Evolutionary conservation across 2,329 filamentous ascomycete genomes (phyloP), one percentile per base, ranked within the genome.

Genomic region (Esteya vermicola): DNA sequence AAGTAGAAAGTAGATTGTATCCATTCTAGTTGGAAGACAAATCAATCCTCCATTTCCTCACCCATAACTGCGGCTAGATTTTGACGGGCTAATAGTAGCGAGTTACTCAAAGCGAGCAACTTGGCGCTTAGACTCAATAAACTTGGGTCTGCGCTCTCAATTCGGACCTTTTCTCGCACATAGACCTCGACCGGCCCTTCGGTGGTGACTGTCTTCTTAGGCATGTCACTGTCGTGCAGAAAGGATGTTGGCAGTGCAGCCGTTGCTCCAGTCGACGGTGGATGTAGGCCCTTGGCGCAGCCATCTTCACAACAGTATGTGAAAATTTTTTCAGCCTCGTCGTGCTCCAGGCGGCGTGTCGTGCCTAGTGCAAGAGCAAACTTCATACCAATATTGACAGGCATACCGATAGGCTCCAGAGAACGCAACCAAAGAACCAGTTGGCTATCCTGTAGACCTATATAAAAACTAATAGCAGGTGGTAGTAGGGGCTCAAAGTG

Each of bases 81-180:
- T 41, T 72, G 67, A 49, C 82, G 70, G 47, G 80, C 78, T 46
- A 83, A 65, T 42, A 68, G 65, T 18, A 94, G 67, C 45, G 78
- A 79, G 51, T 86, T 75, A 46, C 81, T 78, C 42, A 95, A 61
- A 5, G 83, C 85, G 23, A 71, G 75, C 49, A 95, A 64, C 60
- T 95, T 95, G 6, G 85, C 81, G 56, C 84, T 80, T 26, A 91
- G 67, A 27, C 83, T 81, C 56, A 95, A 78, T 47, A 95, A 56
- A 50, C 78, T 88, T 1, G 89, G 89, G 57, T 96, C 88, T 41
- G 86, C 84, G 51, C 77, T 89, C 58, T 94, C 88, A 2, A 95
- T 80, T 31, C 82, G 71, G 5, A 94, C 74, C 62, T 95, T 95
- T 57, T 95, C 89, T 49, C 80, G 77, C 34, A 96, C 89, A 47